Base-by-base conservation (phyloP, 1,284 basidiomycete species). In the Malassezia caprae region DNA sequence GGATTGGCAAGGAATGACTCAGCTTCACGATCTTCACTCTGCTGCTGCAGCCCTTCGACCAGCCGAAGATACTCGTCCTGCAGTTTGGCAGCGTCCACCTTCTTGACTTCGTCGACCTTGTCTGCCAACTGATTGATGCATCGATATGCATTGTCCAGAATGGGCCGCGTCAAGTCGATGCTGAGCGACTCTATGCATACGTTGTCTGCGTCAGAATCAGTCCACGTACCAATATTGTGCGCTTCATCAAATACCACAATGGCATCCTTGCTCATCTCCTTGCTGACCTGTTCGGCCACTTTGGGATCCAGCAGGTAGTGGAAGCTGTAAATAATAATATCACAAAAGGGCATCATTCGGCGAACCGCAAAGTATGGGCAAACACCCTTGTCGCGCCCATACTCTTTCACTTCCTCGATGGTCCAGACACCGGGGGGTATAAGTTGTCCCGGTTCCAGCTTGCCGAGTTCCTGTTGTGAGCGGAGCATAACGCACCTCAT, bases 211-310 rank as follows among this genome's bases (percentile, higher is more conserved):
- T 89, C 90, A 23, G 40, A 42, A 5, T 24, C 13, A 3, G 24
- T 11, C 24, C 6, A 42, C 40, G 40, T 42, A 42, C 40, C 40
- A 56, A 99, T 99, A 74, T 99, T 99, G 78, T 99, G 94, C 8
- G 94, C 94, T 76, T 99, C 94, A 73, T 99, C 94, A 69, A 99
- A 99, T 0, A 99, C 91, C 42, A 99, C 91, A 55, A 99, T 99
- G 40, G 90, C 85, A 73, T 98, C 94, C 67, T 96, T 96, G 28
- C 87, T 89, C 78, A 98, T 81, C 74, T 98, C 93, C 69, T 90
- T 91, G 6, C 91, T 96, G 12, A 99, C 94, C 78, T 96, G 91
- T 68, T 98, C 93, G 0, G 94, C 94, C 37, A 99, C 90, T 77
- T 99, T 99, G 0, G 94, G 94, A 77, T 99, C 94, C 41, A 99